phyloP scores from a whole-genome alignment of 176 grass and related monocot species.

The Calamus simplicifolius region DNA sequence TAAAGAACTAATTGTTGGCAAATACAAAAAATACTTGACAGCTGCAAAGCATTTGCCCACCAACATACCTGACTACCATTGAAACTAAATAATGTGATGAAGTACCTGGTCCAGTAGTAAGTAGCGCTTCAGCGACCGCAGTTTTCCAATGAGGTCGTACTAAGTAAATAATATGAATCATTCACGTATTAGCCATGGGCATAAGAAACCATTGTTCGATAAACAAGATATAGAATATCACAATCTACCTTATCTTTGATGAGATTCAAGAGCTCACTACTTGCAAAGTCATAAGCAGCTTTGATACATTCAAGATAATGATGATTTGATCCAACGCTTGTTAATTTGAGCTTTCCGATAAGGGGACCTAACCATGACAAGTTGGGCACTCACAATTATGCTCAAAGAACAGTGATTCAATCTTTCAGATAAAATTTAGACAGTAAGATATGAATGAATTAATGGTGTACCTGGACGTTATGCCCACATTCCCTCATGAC shows the following conservation, averaged over 20 bases:
- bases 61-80: background rate
- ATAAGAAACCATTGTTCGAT: background rate
- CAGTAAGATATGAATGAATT: no score
- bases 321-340: constrained; percentile 80
- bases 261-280: constrained; percentile 77
- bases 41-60: background rate
- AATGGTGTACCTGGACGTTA: constrained; percentile 61
- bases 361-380: constrained; percentile 45
- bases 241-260: constrained; percentile 78
- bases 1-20: no score
- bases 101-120: constrained; percentile 91
- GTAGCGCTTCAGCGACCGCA: constrained; percentile 89
- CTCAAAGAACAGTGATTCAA: background rate
- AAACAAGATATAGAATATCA: background rate
- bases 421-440: no score
- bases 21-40: no score
- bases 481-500: constrained; percentile 98
- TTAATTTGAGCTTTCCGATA: constrained; percentile 96
- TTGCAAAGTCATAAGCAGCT: constrained; percentile 98
- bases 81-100: background rate
- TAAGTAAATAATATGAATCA: constrained; percentile 12
- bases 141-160: constrained; percentile 86
- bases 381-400: background rate
- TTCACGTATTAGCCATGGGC: constrained; percentile 15
- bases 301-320: constrained; percentile 97